phyloP scores from a whole-genome alignment of 176 grass and related monocot species.

The Zoysia japonica region DNA sequence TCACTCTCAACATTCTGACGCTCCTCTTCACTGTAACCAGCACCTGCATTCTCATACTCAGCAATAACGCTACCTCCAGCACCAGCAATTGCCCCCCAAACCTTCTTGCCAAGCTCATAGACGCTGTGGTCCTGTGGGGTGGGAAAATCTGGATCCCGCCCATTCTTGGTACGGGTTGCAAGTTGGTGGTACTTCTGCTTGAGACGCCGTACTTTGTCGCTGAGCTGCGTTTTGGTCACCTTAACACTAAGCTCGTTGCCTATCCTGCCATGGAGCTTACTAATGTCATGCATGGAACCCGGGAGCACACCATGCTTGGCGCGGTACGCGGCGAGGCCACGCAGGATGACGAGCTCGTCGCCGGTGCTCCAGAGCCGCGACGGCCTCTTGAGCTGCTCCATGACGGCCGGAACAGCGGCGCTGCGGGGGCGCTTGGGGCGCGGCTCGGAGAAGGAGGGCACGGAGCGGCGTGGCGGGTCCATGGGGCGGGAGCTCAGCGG shows the following conservation, averaged over 20 bases:
- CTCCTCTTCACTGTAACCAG: slow-evolving; percentile 44
- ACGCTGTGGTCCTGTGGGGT: slow-evolving; percentile 50
- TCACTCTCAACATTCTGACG: slow-evolving; percentile 33
- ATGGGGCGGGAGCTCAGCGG: slow-evolving; percentile 70
- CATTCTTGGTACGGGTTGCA: slow-evolving; percentile 39
- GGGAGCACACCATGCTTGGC: slow-evolving; percentile 50
- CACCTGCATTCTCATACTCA: slow-evolving; percentile 33
- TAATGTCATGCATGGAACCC: slow-evolving; percentile 41
- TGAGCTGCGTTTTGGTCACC: slow-evolving; percentile 53
- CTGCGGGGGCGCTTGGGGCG: slow-evolving; percentile 55
- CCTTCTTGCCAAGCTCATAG: slow-evolving; percentile 58
- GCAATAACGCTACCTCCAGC: slow-evolving; percentile 7
- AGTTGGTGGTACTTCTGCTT: slow-evolving; percentile 57
- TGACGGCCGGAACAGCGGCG: slow-evolving; percentile 19
- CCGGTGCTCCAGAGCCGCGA: slow-evolving; percentile 58
- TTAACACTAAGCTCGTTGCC: slow-evolving; percentile 46
- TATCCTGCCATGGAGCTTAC: slow-evolving; percentile 44
- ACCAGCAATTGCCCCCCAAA: slow-evolving; percentile 40
- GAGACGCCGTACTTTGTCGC: slow-evolving; percentile 63
- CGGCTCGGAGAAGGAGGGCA: slow-evolving; percentile 37
- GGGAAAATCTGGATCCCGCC: slow-evolving; percentile 32
- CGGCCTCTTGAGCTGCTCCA: slow-evolving; percentile 47
- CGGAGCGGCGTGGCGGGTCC: slow-evolving; percentile 40
- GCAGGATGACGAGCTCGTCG: slow-evolving; percentile 62
- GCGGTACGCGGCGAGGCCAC: slow-evolving; percentile 52